Conservation (phyloP, 371 early-diverging fungal genomes). For the Mortierella sp. region DNA sequence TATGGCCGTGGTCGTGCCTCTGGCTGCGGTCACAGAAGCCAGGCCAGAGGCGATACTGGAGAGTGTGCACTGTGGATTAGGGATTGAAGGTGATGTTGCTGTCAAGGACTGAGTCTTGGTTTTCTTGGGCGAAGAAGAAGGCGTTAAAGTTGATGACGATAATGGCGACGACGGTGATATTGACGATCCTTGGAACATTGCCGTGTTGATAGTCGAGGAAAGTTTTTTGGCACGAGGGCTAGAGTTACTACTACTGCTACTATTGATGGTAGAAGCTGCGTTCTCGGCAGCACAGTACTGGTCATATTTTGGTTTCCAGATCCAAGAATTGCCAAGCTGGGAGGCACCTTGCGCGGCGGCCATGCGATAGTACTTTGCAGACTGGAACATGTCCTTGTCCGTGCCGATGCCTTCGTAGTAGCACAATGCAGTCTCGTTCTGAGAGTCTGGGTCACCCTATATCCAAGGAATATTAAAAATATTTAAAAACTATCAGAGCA, state of each 20-base stretch:
- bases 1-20: not conserved
- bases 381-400: conserved; percentile 78
- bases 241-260: conserved; percentile 1
- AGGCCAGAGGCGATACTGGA: conserved; percentile 30
- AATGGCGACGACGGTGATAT: not conserved
- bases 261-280: conserved; percentile 6
- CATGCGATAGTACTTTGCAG: conserved; percentile 86
- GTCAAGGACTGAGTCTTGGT: not conserved
- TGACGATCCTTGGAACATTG: not conserved
- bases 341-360: conserved; percentile 86
- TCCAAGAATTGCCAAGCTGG: conserved; percentile 91
- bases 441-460: conserved; percentile 84
- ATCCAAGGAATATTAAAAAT: not conserved
- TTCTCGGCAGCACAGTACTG: conserved; percentile 48
- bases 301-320: conserved; percentile 89
- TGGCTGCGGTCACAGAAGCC: conserved; percentile 25
- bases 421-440: conserved; percentile 82
- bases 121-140: not conserved
- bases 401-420: conserved; percentile 84
- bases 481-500: not conserved
- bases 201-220: conserved; percentile 3
- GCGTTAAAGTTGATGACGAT: not conserved
- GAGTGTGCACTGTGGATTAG: conserved; percentile 6
- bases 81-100: conserved; percentile 10
- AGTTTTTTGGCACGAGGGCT: conserved; percentile 2